phyloP scores from a whole-genome alignment of 2,329 filamentous ascomycete genomes.

The Madurella mycetomatis region DNA sequence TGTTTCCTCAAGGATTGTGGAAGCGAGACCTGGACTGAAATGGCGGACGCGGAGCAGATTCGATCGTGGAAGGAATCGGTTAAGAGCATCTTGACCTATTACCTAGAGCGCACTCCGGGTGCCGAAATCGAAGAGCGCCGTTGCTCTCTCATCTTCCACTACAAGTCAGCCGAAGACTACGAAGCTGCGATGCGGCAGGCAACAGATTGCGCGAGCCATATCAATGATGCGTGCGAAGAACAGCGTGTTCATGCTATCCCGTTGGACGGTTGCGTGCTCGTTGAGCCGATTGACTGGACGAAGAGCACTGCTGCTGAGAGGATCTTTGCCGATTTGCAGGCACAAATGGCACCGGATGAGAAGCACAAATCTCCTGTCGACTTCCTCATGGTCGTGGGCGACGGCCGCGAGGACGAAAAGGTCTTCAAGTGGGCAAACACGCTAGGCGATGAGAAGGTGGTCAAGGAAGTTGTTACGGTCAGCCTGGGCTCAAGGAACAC shows the following conservation, averaged over 20 bases:
- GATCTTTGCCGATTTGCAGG: conserved; percentile 60
- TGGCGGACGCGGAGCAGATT: conserved; percentile 68
- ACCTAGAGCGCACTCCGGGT: conserved; percentile 82
- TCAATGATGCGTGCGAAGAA: conserved; percentile 86
- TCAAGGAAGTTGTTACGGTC: conserved; percentile 74
- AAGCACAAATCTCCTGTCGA: conserved; percentile 53
- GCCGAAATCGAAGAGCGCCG: conserved; percentile 87
- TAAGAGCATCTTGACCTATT: conserved; percentile 78
- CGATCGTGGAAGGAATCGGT: conserved; percentile 80
- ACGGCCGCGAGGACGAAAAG: conserved; percentile 88
- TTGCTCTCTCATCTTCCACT: conserved; percentile 88
- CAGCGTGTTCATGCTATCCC: conserved; percentile 82
- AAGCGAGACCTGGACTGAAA: conserved; percentile 67
- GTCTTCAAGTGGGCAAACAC: conserved; percentile 93
- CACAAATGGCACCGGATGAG: conserved; percentile 33
- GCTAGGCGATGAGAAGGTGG: conserved; percentile 53
- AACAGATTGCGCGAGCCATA: conserved; percentile 85
- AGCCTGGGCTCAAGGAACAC: conserved; percentile 85
- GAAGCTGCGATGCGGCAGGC: conserved; percentile 73
- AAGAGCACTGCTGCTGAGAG: conserved; percentile 78
- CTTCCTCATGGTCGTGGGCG: conserved; percentile 85
- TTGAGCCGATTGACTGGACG: conserved; percentile 81
- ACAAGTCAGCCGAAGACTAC: conserved; percentile 74
- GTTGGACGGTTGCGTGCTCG: conserved; percentile 72
- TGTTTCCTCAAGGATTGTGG: conserved; percentile 77